Base-by-base conservation (phyloP, 805 yeast species). In the Isabelozyma gotoi region DNA sequence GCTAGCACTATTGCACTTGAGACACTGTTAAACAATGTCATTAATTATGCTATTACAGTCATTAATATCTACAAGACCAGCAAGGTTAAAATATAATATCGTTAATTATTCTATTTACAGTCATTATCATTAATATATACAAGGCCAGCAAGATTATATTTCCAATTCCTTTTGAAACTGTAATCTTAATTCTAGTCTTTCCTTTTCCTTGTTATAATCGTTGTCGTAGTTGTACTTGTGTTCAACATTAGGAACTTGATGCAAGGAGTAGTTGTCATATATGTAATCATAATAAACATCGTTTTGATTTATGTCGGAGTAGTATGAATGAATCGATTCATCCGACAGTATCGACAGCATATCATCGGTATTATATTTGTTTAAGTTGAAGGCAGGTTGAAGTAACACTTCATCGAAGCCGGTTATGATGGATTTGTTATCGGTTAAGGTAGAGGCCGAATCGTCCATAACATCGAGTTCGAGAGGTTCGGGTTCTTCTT, bases 161-260 rank as follows among this genome's bases (percentile, higher is more conserved):
- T 57, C 59, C 43, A 70, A 57, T 41, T 71, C 73, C 38, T 54
- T 56, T 47, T 68, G 49, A 41, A 71, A 61, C 46, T 68, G 73
- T 42, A 62, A 53, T 36, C 76, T 57, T 36, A 71, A 60, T 53
- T 71, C 73, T 20, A 57, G 48, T 45, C 72, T 57, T 48, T 71
- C 75, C 39, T 50, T 49, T 38, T 69, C 73, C 45, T 59, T 60
- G n/a, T 36, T 20, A 15, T 20, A 36, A 14, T 32, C 48, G 32
- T 41, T 16, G 33, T 41, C 45, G 6, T 20, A 38, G 17, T 45
- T 39, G 19, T 42, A 46, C 19, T 48, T 40, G 31, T 45, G 40
- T 45, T 48, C 46, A 18, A 42, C 49, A 32, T 44, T 47, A 41
- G 38, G 40, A 27, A 36, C 31, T 36, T 51, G 44, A 3, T 4